Evolutionary conservation across 78 protist species (phyloP).

Genomic region (Dictyostelium brefeldianum): DNA sequence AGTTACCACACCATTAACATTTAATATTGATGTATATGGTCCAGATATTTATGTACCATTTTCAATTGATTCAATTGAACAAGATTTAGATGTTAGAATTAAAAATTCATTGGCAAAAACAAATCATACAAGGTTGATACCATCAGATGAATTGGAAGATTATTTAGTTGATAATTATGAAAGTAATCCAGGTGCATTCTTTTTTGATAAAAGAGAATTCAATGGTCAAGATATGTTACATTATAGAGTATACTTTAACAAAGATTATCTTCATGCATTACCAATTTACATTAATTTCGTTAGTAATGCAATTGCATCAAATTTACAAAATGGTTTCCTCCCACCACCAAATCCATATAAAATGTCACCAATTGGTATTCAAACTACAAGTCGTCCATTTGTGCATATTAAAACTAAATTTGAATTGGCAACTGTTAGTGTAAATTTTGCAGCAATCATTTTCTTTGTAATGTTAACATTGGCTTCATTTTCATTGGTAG

Average conservation of each 20-base stretch:
- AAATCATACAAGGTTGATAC: neutral
- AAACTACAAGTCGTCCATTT: conserved; percentile 11
- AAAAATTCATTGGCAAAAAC: neutral
- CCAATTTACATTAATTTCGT: conserved; percentile 49
- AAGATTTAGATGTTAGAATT: neutral
- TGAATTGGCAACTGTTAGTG: neutral
- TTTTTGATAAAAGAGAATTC: neutral
- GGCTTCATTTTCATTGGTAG: neutral
- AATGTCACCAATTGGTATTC: conserved; percentile 1
- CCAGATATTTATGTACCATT: neutral
- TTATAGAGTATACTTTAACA: neutral
- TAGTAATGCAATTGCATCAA: neutral
- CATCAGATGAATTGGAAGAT: neutral
- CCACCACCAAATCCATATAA: neutral
- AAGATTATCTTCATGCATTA: conserved; percentile 7
- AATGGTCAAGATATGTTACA: neutral
- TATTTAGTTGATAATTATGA: neutral
- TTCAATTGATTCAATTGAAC: neutral
- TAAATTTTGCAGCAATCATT: conserved; percentile 8
- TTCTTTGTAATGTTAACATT: neutral
- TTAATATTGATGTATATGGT: neutral
- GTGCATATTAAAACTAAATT: neutral
- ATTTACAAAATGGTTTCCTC: neutral
- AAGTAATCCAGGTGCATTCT: conserved; percentile 20
- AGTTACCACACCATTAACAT: conserved; percentile 12